These are phyloP conservation scores for Arthroderma sp. DNA, from an alignment of 2,329 filamentous ascomycete species.

Conservation along the genomic window DNA sequence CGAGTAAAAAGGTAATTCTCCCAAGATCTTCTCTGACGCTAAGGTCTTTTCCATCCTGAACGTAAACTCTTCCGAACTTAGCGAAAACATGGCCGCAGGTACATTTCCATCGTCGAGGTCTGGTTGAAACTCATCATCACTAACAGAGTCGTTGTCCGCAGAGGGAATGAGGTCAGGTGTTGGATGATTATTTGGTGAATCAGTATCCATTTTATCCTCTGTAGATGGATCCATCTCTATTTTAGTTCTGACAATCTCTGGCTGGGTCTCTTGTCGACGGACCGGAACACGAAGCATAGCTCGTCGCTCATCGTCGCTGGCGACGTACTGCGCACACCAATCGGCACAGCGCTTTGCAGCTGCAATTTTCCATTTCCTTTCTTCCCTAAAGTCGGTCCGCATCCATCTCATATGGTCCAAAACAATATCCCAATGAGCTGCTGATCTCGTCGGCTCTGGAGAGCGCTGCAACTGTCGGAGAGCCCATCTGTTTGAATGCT, in stretches of 20 bases:
- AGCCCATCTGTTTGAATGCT: slow-evolving; percentile 87
- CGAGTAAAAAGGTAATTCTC: slow-evolving; percentile 69
- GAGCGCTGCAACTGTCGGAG: slow-evolving; percentile 76
- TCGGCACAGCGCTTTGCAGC: slow-evolving; percentile 66
- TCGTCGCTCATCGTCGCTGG: slow-evolving; percentile 49
- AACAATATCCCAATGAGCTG: slow-evolving; percentile 73
- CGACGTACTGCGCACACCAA: slow-evolving; percentile 73
- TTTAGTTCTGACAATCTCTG: slow-evolving; percentile 11
- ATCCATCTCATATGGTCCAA: slow-evolving; percentile 95
- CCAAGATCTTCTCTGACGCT: slow-evolving; percentile 60
- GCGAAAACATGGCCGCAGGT: slow-evolving; percentile 68
- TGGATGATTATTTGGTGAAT: slow-evolving; percentile 30
- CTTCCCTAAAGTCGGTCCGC: slow-evolving; percentile 88
- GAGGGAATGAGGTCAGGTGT: slow-evolving; percentile 58
- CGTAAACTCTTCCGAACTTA: slow-evolving; percentile 69
- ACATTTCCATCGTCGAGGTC: slow-evolving; percentile 34
- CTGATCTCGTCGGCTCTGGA: slow-evolving; percentile 62
- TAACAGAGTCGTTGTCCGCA: slow-evolving; percentile 45
- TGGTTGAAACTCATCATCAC: slow-evolving; percentile 34
- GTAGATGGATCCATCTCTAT: slow-evolving; percentile 10
- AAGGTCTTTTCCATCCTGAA: slow-evolving; percentile 65
- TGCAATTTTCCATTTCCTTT: slow-evolving; percentile 83
- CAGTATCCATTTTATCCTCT: slow-evolving; percentile 13
- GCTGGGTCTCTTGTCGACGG: slow-evolving; percentile 26
- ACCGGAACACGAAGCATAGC: slow-evolving; percentile 55